phyloP scores from a whole-genome alignment of 2,329 filamentous ascomycete species.

The Dryadomyces quercivorus region DNA sequence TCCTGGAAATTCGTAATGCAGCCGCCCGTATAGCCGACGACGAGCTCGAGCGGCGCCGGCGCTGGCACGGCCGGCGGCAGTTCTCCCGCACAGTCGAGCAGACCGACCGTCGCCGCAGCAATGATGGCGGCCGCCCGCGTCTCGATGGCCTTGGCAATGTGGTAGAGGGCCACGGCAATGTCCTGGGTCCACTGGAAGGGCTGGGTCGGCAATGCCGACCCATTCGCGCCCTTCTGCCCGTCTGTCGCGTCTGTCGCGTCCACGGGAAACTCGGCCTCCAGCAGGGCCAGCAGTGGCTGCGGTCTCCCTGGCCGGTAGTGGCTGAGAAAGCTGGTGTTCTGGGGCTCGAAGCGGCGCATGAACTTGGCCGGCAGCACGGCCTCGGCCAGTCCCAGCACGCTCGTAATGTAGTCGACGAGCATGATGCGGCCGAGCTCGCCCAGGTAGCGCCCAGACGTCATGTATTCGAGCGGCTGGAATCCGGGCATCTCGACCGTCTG shows the following conservation, averaged over 20 bases:
- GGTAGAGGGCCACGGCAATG: slow-evolving; percentile 46
- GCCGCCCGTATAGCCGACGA: slow-evolving; percentile 69
- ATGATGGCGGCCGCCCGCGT: slow-evolving; percentile 61
- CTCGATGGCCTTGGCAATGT: slow-evolving; percentile 59
- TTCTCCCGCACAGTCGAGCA: slow-evolving; percentile 58
- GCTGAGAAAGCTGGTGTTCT: slow-evolving; percentile 63
- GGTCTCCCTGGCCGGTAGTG: slow-evolving; percentile 47
- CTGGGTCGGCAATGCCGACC: slow-evolving; percentile 9
- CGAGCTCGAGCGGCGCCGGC: slow-evolving; percentile 36
- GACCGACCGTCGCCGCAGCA: slow-evolving; percentile 58
- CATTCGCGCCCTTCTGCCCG: not conserved
- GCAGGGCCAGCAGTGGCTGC: slow-evolving; percentile 29
- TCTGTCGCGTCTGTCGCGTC: slow-evolving; percentile 9
- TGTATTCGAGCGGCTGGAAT: slow-evolving; percentile 75
- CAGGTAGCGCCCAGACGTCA: slow-evolving; percentile 68
- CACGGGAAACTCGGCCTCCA: slow-evolving; percentile 44
- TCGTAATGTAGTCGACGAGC: slow-evolving; percentile 51
- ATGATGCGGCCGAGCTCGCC: slow-evolving; percentile 65
- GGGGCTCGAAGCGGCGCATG: slow-evolving; percentile 40
- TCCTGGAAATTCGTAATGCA: slow-evolving; percentile 72
- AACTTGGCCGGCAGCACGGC: slow-evolving; percentile 42
- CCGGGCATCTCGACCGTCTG: slow-evolving; percentile 55
- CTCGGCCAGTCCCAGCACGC: slow-evolving; percentile 23
- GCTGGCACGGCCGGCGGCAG: slow-evolving; percentile 24
- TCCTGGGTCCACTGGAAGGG: slow-evolving; percentile 51